These are phyloP conservation scores for Pontederia crassipes DNA, from an alignment of 176 grass and related monocot genomes.

Conservation along the genomic window DNA sequence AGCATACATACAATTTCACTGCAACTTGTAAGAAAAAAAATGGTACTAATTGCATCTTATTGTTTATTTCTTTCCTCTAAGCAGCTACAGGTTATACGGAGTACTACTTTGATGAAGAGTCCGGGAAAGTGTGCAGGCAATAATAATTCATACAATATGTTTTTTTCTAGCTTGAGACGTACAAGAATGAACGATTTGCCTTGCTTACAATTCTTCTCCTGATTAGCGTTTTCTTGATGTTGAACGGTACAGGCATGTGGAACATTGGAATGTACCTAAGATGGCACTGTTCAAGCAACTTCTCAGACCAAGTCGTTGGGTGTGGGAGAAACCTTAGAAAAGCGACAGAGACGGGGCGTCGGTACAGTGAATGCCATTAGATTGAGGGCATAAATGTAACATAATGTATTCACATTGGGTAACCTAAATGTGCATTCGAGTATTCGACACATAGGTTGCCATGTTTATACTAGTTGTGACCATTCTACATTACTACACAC, in stretches of 20 bases:
- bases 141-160: not conserved
- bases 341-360: too few relatives aligned
- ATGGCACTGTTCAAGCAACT: conserved; percentile 80
- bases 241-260: conserved; percentile 40
- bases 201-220: too few relatives aligned
- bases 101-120: conserved; percentile 61
- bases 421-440: too few relatives aligned
- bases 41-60: conserved; percentile 2
- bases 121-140: conserved; percentile 53
- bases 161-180: not conserved
- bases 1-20: not conserved
- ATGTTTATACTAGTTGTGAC: too few relatives aligned
- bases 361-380: too few relatives aligned
- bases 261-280: conserved; percentile 87
- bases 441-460: too few relatives aligned
- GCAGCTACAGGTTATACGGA: conserved; percentile 91
- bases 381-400: too few relatives aligned
- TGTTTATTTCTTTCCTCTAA: not conserved
- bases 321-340: conserved; percentile 40
- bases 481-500: too few relatives aligned
- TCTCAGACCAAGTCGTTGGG: conserved; percentile 74
- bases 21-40: not conserved
- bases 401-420: too few relatives aligned
- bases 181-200: too few relatives aligned
- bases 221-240: not conserved